Evolutionary conservation across 768 basidiomycete species (phyloP).

Genomic region (Xerocomus spinulosus): DNA sequence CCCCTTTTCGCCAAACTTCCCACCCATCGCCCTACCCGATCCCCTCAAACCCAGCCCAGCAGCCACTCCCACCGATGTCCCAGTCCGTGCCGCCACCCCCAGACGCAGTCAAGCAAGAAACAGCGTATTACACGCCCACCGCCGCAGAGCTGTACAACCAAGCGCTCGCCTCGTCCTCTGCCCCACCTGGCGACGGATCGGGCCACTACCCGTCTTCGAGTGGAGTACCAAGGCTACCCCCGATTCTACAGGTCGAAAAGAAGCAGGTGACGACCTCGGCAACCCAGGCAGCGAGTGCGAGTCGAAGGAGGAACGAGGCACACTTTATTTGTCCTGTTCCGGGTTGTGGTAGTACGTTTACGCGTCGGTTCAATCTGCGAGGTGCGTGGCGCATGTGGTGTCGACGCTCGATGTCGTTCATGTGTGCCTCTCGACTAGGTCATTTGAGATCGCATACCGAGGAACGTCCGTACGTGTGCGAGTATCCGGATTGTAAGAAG

Average conservation of each 20-base stretch:
- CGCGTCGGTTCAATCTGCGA: slow-evolving; percentile 83
- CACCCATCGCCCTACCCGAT: slow-evolving; percentile 38
- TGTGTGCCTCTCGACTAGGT: slow-evolving; percentile 40
- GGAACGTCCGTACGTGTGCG: slow-evolving; percentile 90
- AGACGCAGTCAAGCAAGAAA: slow-evolving; percentile 39
- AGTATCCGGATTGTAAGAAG: slow-evolving; percentile 92
- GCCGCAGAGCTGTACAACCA: slow-evolving; percentile 55
- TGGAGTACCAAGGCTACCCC: slow-evolving; percentile 57
- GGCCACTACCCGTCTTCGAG: slow-evolving; percentile 29
- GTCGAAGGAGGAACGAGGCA: slow-evolving; percentile 84
- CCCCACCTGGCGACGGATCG: slow-evolving; percentile 16
- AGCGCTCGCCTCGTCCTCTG: slow-evolving; percentile 34
- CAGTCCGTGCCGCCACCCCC: slow-evolving; percentile 14
- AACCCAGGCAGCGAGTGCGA: slow-evolving; percentile 88
- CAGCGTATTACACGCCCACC: slow-evolving; percentile 44
- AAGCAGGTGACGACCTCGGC: slow-evolving; percentile 94
- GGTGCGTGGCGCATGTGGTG: slow-evolving; percentile 40
- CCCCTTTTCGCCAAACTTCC: slow-evolving; percentile 36
- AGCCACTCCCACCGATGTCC: slow-evolving; percentile 27
- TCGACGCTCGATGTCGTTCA: slow-evolving; percentile 7
- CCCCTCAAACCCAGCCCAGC: slow-evolving; percentile 28
- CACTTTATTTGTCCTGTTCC: slow-evolving; percentile 92
- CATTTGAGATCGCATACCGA: slow-evolving; percentile 94
- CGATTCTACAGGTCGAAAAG: slow-evolving; percentile 87
- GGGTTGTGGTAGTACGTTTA: slow-evolving; percentile 96